Percentiles rank a stretch among this genome's conserved stretches.
These are phyloP conservation scores for Puccinellia tenuiflora DNA, from an alignment of 176 grass and related monocot genomes.

Conservation along the genomic window DNA sequence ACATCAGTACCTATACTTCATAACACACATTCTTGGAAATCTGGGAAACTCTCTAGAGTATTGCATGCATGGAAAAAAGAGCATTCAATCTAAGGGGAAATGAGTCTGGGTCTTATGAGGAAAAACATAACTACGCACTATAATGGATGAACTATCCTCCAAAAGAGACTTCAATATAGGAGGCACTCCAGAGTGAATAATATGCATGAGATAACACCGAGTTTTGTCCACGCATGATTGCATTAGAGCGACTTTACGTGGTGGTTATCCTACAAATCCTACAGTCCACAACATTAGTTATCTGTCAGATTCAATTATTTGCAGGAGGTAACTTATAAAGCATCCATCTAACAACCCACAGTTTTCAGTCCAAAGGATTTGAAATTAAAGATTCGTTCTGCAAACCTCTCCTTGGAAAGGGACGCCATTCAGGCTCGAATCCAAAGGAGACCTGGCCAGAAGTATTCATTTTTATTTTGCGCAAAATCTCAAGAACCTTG, in stretches of 20 bases:
- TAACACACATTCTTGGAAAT: no score
- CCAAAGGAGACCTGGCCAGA: slow-evolving; percentile 50
- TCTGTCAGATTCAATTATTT: background rate
- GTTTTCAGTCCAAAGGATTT: no score
- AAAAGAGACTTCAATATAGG: slow-evolving; percentile 60
- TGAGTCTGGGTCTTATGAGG: background rate
- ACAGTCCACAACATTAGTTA: background rate
- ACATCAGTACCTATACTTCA: no score
- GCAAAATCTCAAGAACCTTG: slow-evolving; percentile 35
- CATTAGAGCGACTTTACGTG: slow-evolving; percentile 85
- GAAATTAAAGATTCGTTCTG: background rate
- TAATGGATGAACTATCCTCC: slow-evolving; percentile 61
- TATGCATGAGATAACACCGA: slow-evolving; percentile 73
- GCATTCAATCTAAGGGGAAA: background rate
- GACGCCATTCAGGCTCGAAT: slow-evolving; percentile 83
- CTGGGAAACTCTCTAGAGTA: no score
- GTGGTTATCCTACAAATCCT: slow-evolving; percentile 47
- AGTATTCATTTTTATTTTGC: slow-evolving; percentile 44
- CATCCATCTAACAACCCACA: background rate
- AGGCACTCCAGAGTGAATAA: no score
- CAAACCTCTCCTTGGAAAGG: slow-evolving; percentile 66
- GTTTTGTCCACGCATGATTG: slow-evolving; percentile 72
- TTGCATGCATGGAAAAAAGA: background rate
- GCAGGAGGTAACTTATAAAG: background rate
- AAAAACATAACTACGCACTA: slow-evolving; percentile 39